Conservation (phyloP, 495 filamentous ascomycete genomes). For the Apodospora peruviana region DNA sequence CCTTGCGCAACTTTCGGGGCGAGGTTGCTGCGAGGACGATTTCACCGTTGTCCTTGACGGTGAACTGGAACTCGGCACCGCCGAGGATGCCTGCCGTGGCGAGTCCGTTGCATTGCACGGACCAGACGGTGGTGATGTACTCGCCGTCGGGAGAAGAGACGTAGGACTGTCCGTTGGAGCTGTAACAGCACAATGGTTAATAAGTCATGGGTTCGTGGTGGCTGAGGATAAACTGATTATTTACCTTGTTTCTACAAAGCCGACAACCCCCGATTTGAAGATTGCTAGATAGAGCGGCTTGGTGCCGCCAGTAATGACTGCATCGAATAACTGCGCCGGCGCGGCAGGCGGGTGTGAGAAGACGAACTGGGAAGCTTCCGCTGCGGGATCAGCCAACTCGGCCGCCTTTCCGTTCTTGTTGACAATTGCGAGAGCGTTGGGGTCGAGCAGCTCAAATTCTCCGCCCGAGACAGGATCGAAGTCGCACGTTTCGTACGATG, state of each 20-base stretch:
- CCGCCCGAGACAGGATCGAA: slow-evolving; percentile 5
- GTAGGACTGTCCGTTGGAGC: slow-evolving; percentile 11
- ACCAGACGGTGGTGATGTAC: slow-evolving; percentile 10
- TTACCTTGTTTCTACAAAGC: slow-evolving; percentile 4
- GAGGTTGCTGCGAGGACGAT: neutral
- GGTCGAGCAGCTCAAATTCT: slow-evolving; percentile 6
- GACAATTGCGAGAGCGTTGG: slow-evolving; percentile 2
- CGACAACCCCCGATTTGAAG: slow-evolving; percentile 6
- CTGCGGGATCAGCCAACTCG: neutral
- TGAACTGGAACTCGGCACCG: slow-evolving; percentile 2
- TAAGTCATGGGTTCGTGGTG: neutral
- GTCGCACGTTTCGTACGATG: slow-evolving; percentile 3
- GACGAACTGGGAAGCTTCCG: neutral
- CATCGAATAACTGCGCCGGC: slow-evolving; percentile 3
- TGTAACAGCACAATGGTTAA: neutral
- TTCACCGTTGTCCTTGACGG: slow-evolving; percentile 1
- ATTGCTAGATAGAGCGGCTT: slow-evolving; percentile 1
- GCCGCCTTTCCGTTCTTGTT: slow-evolving; percentile 3
- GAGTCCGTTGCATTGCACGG: slow-evolving; percentile 7
- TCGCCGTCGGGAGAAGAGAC: neutral
- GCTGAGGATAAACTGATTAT: neutral
- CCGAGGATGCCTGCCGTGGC: slow-evolving; percentile 8
- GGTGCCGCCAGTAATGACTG: neutral
- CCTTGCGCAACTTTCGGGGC: neutral
- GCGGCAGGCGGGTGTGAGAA: slow-evolving; percentile 2